Percentiles rank a stretch among this genome's conserved stretches.
Conservation (phyloP, 306 rosid species). For the Cucumis hystrix region DNA sequence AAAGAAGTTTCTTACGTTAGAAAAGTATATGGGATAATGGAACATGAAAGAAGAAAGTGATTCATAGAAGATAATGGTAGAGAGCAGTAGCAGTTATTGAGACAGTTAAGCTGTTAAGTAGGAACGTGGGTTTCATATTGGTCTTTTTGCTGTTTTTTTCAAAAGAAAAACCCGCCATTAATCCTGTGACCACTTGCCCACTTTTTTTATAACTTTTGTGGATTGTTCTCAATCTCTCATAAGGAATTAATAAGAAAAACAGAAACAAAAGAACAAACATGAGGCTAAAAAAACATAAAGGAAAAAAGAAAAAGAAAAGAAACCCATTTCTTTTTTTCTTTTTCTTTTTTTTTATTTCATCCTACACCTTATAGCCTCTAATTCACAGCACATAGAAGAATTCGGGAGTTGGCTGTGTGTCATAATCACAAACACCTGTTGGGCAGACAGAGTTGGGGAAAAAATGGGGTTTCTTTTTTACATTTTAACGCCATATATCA, state of each 20-base stretch:
- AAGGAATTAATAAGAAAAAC: not conserved
- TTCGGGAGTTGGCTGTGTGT: not conserved
- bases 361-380: not conserved
- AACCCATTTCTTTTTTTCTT: not conserved
- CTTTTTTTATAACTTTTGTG: constrained; percentile 25
- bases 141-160: constrained; percentile 23
- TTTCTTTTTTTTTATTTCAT: not conserved
- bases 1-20: not conserved
- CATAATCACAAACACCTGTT: constrained; percentile 5
- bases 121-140: constrained; percentile 57
- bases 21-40: not conserved
- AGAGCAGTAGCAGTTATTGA: constrained; percentile 12
- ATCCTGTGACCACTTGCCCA: constrained; percentile 65
- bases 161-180: constrained; percentile 49
- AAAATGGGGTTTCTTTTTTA: not conserved
- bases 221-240: not conserved
- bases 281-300: not conserved
- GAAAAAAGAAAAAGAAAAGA: not conserved
- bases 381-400: not conserved
- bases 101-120: constrained; percentile 46
- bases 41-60: constrained; percentile 3
- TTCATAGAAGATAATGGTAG: constrained; percentile 14
- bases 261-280: not conserved
- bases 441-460: not conserved
- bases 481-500: not conserved